Conservation (phyloP, 345 rosid genomes). For the Gossypium ekmanianum region DNA sequence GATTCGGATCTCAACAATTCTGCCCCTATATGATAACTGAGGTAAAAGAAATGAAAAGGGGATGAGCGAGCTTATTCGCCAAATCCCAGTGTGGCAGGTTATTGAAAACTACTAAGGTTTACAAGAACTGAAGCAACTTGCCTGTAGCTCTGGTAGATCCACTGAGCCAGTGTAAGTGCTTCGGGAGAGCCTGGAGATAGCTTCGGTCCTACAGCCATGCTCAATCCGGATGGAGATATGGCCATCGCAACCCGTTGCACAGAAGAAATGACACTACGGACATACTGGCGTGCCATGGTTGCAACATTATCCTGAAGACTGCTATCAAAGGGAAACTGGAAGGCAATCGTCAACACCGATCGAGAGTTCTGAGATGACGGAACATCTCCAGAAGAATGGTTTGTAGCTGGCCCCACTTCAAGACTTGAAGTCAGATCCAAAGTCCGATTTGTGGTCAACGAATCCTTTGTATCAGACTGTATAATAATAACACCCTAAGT, state of each 20-base stretch:
- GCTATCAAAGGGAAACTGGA: slow-evolving; percentile 92
- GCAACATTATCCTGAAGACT: slow-evolving; percentile 90
- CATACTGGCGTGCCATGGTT: slow-evolving; percentile 89
- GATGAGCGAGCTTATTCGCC: not conserved
- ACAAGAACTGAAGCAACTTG: slow-evolving; percentile 17
- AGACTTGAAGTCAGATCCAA: slow-evolving; percentile 92
- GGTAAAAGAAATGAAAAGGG: slow-evolving; percentile 8
- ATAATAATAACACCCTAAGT: slow-evolving; percentile 17
- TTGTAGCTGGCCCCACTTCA: slow-evolving; percentile 72
- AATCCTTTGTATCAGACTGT: slow-evolving; percentile 65
- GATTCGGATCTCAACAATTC: slow-evolving; percentile 67
- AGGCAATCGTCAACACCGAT: slow-evolving; percentile 93
- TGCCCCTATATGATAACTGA: slow-evolving; percentile 68
- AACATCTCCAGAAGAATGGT: slow-evolving; percentile 49
- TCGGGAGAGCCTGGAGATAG: slow-evolving; percentile 86
- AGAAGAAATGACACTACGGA: slow-evolving; percentile 82
- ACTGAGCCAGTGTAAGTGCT: slow-evolving; percentile 82
- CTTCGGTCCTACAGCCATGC: slow-evolving; percentile 63
- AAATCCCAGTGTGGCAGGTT: not conserved
- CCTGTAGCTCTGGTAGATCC: slow-evolving; percentile 93
- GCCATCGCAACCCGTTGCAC: slow-evolving; percentile 98
- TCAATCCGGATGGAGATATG: slow-evolving; percentile 78
- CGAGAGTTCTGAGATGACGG: slow-evolving; percentile 44
- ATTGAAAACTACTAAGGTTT: not conserved
- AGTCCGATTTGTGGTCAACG: slow-evolving; percentile 54